Base-by-base conservation (phyloP, 805 yeast species). In the Metschnikowia bowlesiae region DNA sequence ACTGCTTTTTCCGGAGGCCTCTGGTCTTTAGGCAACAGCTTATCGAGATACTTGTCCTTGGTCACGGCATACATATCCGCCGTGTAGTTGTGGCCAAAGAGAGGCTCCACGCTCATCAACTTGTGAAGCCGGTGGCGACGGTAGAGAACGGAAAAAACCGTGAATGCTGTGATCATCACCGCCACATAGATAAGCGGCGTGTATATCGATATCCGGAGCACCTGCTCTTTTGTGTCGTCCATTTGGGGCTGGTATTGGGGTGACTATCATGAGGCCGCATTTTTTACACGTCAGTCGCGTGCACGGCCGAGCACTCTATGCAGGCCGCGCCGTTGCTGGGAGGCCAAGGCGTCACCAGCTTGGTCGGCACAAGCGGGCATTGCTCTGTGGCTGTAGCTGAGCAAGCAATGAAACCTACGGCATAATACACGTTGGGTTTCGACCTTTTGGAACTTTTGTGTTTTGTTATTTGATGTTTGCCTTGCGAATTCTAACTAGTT, bases 101-200 rank as follows among this genome's bases (percentile, higher is more conserved):
- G 81, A 11, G 96, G 91, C 57, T 79, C 80, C 56, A 86, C 78
- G 39, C 77, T 70, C 13, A 81, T 72, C 51, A 87, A 70, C 54
- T 81, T 78, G 48, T 72, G 61, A 36, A 80, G 62, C 56, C 80
- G 80, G 61, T 79, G 79, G 49, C 74, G 66, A 59, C 92, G 79
- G 66, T 90, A 87, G 48, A 76, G 72, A 39, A 83, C 75, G 18
- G 95, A 82, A 64, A 91, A 91, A 6, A 83, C 69, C 32, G 83
- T 70, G 52, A 91, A 75, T 2, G 91, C 81, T 2, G 86, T 62
- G 40, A 89, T 63, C 54, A 91, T 67, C 31, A 89, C 79, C 4
- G 79, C 83, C 49, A 89, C 83, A 65, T 91, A 91, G 37, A 87
- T 68, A 46, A 91, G 63, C 18, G 97, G 96, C 6, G 94, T 87